phyloP scores from a whole-genome alignment of 106 monocot genomes.

The Dendrobium officinale region DNA sequence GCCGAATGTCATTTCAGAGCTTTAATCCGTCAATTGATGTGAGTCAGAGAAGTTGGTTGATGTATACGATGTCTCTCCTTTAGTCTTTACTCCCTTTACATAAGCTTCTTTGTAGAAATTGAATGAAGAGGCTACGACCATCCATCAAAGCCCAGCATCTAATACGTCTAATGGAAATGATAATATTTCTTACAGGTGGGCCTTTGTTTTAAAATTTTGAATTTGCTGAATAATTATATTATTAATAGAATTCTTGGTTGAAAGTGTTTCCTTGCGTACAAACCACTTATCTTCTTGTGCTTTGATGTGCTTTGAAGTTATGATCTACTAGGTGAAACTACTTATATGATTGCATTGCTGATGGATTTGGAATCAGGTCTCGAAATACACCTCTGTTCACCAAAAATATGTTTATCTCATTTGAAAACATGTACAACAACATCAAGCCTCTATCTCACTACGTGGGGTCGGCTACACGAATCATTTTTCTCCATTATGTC shows the following conservation, averaged over 20 bases:
- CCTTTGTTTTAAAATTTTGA: not conserved
- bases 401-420: not conserved
- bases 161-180: slow-evolving; percentile 26
- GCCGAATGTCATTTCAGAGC: slow-evolving; percentile 88
- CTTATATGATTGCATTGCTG: not conserved
- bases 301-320: not conserved
- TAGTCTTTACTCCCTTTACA: slow-evolving; percentile 5
- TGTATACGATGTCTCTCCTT: slow-evolving; percentile 1
- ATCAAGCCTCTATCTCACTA: too few relatives aligned
- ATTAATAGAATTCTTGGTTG: not conserved
- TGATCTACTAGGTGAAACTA: not conserved
- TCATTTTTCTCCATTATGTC: too few relatives aligned
- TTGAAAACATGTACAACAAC: not conserved
- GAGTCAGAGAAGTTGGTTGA: slow-evolving; percentile 19
- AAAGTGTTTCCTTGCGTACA: not conserved
- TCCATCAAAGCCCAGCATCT: slow-evolving; percentile 23
- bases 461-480: too few relatives aligned
- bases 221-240: not conserved
- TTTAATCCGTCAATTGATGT: slow-evolving; percentile 96
- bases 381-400: not conserved
- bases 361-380: not conserved
- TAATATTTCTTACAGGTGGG: slow-evolving; percentile 35
- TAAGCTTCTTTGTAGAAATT: slow-evolving; percentile 56
- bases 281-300: not conserved
- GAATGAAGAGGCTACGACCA: slow-evolving; percentile 50